These are phyloP conservation scores for Kodamaea restingae DNA, from an alignment of 805 yeast species.

Conservation along the genomic window DNA sequence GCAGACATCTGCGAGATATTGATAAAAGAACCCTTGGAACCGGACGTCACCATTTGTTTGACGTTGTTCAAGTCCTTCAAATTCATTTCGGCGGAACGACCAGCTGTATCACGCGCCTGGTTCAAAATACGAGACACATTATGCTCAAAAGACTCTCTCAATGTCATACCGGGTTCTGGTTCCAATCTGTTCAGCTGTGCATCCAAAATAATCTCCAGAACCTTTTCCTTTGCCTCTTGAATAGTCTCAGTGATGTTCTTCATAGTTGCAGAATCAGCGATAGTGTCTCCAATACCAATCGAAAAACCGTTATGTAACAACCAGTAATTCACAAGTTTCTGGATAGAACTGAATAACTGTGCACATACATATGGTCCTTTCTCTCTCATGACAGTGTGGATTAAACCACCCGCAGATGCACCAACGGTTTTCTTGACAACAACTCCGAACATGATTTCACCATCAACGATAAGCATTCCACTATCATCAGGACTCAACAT, in stretches of 20 bases:
- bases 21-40: conserved; percentile 98
- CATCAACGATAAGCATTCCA: conserved; percentile 94
- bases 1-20: conserved; percentile 99
- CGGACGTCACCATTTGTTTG: conserved; percentile 98
- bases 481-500: conserved; percentile 82
- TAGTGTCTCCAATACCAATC: conserved; percentile 99
- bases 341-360: conserved; percentile 83
- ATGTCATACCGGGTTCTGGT: conserved; percentile 99
- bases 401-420: conserved; percentile 96
- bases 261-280: conserved; percentile 97
- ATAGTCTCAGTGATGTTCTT: conserved; percentile 88
- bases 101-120: conserved; percentile 98
- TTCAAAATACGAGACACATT: conserved; percentile 91
- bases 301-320: conserved; percentile 94
- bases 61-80: conserved; percentile 93
- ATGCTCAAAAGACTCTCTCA: conserved; percentile 97
- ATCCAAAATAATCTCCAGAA: conserved; percentile 86
- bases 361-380: conserved; percentile 93
- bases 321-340: conserved; percentile 96
- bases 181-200: conserved; percentile 86
- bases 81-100: conserved; percentile 96
- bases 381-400: conserved; percentile 96
- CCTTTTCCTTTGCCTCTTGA: conserved; percentile 88
- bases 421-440: conserved; percentile 98
- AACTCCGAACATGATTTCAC: conserved; percentile 96